A percentile compares a stretch with the other conserved stretches of the same genome.
Conservation (phyloP, 768 basidiomycete genomes). For the Rhodotorula toruloides region DNA sequence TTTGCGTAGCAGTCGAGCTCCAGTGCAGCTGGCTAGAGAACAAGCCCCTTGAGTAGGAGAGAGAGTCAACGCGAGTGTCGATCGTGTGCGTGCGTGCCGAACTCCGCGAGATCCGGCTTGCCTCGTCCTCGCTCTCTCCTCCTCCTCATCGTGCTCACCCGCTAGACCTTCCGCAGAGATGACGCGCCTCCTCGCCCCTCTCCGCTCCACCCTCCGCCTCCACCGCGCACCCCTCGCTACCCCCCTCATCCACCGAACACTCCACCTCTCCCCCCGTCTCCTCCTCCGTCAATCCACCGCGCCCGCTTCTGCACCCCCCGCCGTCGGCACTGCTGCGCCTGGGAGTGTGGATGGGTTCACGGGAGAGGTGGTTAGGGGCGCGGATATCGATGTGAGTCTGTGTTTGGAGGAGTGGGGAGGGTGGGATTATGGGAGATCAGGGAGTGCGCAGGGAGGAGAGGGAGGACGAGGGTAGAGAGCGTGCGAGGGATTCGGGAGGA, state of each 20-base stretch:
- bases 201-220: neutral
- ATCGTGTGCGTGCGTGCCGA: too few species aligned
- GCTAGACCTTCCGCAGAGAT: neutral
- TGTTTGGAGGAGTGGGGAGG: too few species aligned
- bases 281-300: neutral
- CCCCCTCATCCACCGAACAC: constrained; percentile 5
- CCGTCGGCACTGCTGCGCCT: constrained; percentile 1
- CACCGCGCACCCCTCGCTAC: neutral
- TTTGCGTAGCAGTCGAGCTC: too few species aligned
- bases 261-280: constrained; percentile 8
- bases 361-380: constrained; percentile 52
- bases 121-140: neutral
- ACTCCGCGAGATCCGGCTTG: neutral
- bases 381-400: constrained; percentile 56
- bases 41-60: too few species aligned
- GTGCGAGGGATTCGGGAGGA: too few species aligned
- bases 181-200: constrained; percentile 11
- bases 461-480: too few species aligned
- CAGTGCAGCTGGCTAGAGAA: too few species aligned
- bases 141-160: neutral
- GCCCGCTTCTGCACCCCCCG: constrained; percentile 2
- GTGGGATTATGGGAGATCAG: too few species aligned
- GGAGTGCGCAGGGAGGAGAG: too few species aligned
- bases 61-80: too few species aligned
- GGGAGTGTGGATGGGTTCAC: constrained; percentile 52